Base-by-base conservation (phyloP, 2,329 filamentous ascomycete genomes). In the Endocalyx cinctus region DNA sequence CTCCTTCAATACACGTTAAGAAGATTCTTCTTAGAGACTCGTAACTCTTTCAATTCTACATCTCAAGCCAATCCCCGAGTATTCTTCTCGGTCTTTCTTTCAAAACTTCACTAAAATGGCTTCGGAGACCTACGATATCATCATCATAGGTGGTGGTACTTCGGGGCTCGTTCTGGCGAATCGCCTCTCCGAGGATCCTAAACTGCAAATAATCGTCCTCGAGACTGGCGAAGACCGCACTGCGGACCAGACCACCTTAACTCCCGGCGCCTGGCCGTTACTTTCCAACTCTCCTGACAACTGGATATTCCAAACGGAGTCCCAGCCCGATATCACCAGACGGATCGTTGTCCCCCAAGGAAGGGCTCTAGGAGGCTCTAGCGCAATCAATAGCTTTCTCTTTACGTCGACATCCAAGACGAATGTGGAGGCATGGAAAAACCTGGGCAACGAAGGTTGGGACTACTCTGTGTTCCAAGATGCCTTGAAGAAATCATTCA, bases 101-200 rank as follows among this genome's bases (percentile, higher is more conserved):
- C n/a, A n/a, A 18, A 29, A 6, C 5, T 17, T 29, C 27, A 29
- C 27, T 17, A 29, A 19, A 17, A 29, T 29, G 27, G 17, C 27
- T 19, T 29, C 27, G 15, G 25, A 27, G 14, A 18, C 27, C 27
- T 29, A 29, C 15, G 27, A 29, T 17, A 29, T 29, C 13, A 17
- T 19, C 17, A 29, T 29, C 27, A 51, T 57, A 2, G 55, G 57
- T 5, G 56, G 57, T 17, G 57, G 57, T 10, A 54, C 56, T 3
- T 39, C 54, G 0, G 56, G 57, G n/a, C 48, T 55, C 8, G 56
- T 59, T 13, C 41, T 60, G 13, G 54, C 33, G 11, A 25, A 14
- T 10, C 27, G 33, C 14, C 13, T 34, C 27, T 29, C 33, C 5
- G 33, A 30, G 14, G 17, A 29, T 12, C 26, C 55, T 14, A 54